These are phyloP conservation scores for Blumeriella jaapii DNA, from an alignment of 2,329 filamentous ascomycete species.

Conservation along the genomic window DNA sequence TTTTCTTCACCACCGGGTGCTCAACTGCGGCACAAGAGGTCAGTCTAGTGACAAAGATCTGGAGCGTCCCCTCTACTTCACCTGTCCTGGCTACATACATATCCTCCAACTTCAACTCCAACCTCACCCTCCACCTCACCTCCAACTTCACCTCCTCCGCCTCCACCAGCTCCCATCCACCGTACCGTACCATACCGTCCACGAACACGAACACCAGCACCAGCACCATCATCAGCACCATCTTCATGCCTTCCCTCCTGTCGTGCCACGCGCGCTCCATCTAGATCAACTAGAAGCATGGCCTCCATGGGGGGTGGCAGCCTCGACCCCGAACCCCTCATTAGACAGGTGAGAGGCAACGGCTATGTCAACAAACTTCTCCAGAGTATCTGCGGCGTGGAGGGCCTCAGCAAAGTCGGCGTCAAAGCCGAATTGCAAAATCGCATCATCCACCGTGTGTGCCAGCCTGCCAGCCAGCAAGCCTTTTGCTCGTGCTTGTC, in stretches of 20 bases:
- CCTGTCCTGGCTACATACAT: too few species aligned
- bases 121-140: too few species aligned
- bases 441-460: constrained; percentile 69
- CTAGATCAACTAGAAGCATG: constrained; percentile 16
- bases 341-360: constrained; percentile 19
- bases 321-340: constrained; percentile 23
- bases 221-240: too few species aligned
- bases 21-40: too few species aligned
- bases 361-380: constrained; percentile 24
- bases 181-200: too few species aligned
- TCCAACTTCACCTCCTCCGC: too few species aligned
- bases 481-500: too few species aligned
- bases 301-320: constrained; percentile 26
- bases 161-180: too few species aligned
- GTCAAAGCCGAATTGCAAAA: constrained; percentile 74
- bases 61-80: not conserved
- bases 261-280: constrained; percentile 3
- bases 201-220: too few species aligned
- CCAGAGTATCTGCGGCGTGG: constrained; percentile 49
- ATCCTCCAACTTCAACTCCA: not conserved
- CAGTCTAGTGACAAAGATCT: constrained; percentile 9
- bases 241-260: constrained; percentile 9
- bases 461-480: too few species aligned
- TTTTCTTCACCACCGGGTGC: not conserved
- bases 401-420: constrained; percentile 66